These are phyloP conservation scores for Zygotorulaspora sp. DNA, from an alignment of 805 yeast species.

Conservation along the genomic window DNA sequence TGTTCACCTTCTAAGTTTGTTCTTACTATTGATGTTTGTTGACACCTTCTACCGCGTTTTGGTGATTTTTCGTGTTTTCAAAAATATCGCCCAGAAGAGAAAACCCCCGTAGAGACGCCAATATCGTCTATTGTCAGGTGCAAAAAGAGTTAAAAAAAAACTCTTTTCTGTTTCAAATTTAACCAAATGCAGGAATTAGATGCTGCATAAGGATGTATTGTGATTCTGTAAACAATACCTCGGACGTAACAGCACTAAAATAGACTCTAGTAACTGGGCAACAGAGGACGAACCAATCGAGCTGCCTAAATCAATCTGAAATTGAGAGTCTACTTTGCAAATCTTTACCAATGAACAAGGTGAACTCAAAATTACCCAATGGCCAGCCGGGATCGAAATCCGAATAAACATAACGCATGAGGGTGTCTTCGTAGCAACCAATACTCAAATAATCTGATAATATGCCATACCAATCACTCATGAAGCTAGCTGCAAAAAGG, in stretches of 20 bases:
- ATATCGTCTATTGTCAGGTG: too few species aligned
- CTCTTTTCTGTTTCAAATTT: neutral
- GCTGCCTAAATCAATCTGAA: too few species aligned
- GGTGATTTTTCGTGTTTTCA: neutral
- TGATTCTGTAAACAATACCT: neutral
- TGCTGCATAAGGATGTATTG: neutral
- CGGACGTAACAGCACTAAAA: too few species aligned
- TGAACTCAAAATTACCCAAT: too few species aligned
- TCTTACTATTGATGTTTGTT: slow-evolving; percentile 1
- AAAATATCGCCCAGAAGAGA: neutral
- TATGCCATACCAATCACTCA: too few species aligned
- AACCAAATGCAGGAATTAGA: neutral
- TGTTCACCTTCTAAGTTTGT: neutral
- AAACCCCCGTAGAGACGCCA: slow-evolving; percentile 1
- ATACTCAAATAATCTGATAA: too few species aligned
- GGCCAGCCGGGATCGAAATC: too few species aligned
- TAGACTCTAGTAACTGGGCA: too few species aligned
- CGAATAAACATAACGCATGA: neutral
- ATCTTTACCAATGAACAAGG: too few species aligned
- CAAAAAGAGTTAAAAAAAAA: neutral
- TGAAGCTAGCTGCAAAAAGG: neutral
- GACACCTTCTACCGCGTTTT: neutral
- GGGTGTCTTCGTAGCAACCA: neutral
- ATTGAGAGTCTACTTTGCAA: too few species aligned
- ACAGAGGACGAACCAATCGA: too few species aligned